Conservation (phyloP, 208 protist genomes). For the Leishmania aethiopica region DNA sequence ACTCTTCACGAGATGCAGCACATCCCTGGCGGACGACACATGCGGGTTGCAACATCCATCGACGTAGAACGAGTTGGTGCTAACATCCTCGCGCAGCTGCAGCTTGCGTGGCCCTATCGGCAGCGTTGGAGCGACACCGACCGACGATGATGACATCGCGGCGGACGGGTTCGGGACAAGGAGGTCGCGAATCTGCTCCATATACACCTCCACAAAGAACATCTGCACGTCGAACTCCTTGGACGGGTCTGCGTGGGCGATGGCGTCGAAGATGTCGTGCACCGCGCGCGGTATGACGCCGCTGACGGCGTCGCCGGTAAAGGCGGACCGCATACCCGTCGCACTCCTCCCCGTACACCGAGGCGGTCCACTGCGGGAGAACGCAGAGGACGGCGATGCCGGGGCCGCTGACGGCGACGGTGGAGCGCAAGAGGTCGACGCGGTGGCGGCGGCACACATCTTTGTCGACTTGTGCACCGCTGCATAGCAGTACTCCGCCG, state of each 20-base stretch:
- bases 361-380: not conserved
- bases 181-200: conserved; percentile 96
- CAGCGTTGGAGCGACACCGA: not conserved
- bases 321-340: not conserved
- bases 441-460: not conserved
- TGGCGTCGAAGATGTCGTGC: conserved; percentile 90
- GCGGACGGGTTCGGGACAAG: conserved; percentile 47
- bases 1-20: conserved; percentile 78
- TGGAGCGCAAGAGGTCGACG: not conserved
- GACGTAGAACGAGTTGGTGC: conserved; percentile 82
- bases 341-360: not conserved
- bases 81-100: conserved; percentile 78
- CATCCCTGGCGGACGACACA: conserved; percentile 79
- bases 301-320: conserved; percentile 18
- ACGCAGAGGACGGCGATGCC: not conserved
- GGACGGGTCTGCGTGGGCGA: conserved; percentile 53
- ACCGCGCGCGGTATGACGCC: conserved; percentile 95
- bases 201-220: conserved; percentile 98
- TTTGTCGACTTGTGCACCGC: not conserved
- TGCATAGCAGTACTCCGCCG: not conserved
- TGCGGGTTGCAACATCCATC: conserved; percentile 89
- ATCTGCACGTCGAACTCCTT: conserved; percentile 95
- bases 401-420: not conserved
- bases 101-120: conserved; percentile 24
- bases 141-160: not conserved